Conservation (phyloP, 257 asterid species). For the Solanum lignicaule region DNA sequence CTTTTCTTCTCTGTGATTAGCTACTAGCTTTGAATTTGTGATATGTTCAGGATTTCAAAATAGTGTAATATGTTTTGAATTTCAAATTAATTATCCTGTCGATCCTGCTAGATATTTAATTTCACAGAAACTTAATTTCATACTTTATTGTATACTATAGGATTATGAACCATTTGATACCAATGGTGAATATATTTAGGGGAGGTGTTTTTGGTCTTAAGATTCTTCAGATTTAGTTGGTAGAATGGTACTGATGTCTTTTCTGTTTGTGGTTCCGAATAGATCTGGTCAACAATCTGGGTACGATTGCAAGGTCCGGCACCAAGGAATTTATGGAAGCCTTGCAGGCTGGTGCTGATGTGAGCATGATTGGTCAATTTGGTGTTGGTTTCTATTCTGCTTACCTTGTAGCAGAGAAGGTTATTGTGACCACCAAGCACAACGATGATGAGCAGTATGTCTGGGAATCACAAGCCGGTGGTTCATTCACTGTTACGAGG, state of each 20-base stretch:
- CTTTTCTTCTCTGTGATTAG: background rate
- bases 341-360: conserved; percentile 83
- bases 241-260: background rate
- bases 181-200: background rate
- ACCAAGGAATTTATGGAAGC: conserved; percentile 86
- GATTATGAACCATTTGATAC: background rate
- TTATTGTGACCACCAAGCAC: conserved; percentile 64
- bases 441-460: conserved; percentile 69
- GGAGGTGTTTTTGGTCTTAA: background rate
- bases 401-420: conserved; percentile 71
- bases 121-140: background rate
- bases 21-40: background rate
- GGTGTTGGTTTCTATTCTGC: conserved; percentile 86
- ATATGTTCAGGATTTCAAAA: background rate
- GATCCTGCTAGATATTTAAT: background rate
- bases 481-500: conserved; percentile 64
- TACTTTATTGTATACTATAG: background rate
- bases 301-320: conserved; percentile 77
- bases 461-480: conserved; percentile 88
- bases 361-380: conserved; percentile 85
- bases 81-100: background rate
- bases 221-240: background rate
- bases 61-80: background rate
- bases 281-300: conserved; percentile 81
- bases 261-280: background rate